Conservation (phyloP, 2,329 filamentous ascomycete genomes). For the Blastomyces parvus region DNA sequence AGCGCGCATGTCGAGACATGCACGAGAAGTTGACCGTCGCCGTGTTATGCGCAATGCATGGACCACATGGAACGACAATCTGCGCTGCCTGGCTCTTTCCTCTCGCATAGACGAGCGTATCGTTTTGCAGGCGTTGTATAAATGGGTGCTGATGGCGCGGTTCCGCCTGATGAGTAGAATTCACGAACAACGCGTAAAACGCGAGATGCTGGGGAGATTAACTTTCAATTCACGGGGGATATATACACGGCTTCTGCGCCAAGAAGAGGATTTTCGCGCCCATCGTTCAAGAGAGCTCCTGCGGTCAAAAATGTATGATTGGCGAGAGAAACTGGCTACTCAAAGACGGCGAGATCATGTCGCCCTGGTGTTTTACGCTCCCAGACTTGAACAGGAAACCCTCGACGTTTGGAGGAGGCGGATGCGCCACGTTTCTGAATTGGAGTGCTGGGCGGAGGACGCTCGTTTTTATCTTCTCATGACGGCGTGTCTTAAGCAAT, state of each 20-base stretch:
- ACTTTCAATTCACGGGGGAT: conserved; percentile 31
- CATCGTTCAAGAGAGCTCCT: conserved; percentile 27
- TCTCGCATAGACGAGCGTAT: conserved; percentile 48
- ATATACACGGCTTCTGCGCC: conserved; percentile 29
- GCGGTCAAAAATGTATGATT: conserved; percentile 28
- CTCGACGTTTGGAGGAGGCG: conserved; percentile 32
- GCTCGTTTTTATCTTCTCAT: conserved; percentile 49
- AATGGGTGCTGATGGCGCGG: conserved; percentile 49
- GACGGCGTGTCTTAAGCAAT: conserved; percentile 42
- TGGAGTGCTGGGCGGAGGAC: conserved; percentile 46
- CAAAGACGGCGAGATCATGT: conserved; percentile 34
- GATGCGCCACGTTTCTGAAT: conserved; percentile 35
- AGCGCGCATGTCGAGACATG: conserved; percentile 37
- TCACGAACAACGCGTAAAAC: conserved; percentile 32
- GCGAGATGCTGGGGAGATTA: conserved; percentile 32
- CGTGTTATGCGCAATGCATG: conserved; percentile 49
- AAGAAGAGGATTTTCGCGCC: conserved; percentile 29
- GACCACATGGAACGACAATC: conserved; percentile 53
- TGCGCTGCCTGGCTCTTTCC: conserved; percentile 45
- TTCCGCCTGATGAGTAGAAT: conserved; percentile 33
- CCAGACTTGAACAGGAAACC: conserved; percentile 33
- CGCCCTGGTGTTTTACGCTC: conserved; percentile 37
- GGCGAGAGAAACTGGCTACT: conserved; percentile 30
- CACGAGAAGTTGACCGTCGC: conserved; percentile 42
- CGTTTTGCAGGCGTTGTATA: conserved; percentile 48